These are phyloP conservation scores for Ceratonia siliqua DNA, from an alignment of 306 rosid genomes.

Conservation along the genomic window DNA sequence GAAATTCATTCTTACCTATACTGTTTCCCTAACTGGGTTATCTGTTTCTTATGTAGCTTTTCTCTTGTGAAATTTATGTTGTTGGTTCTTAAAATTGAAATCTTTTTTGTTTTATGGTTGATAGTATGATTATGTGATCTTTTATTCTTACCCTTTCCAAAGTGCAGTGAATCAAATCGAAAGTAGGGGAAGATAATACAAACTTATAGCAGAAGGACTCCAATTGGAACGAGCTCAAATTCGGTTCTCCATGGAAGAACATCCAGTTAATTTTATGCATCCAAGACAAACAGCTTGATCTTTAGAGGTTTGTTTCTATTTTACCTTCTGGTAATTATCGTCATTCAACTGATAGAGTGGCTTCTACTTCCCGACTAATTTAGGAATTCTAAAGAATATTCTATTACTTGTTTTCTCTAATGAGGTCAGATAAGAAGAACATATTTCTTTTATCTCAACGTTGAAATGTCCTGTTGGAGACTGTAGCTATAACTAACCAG, in stretches of 20 bases:
- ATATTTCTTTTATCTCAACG: background rate
- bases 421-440: background rate
- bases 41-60: no score
- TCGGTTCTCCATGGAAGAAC: constrained; percentile 66
- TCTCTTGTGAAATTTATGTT: no score
- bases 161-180: constrained; percentile 35
- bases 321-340: background rate
- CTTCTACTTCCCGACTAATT: background rate
- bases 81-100: no score
- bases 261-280: constrained; percentile 63
- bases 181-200: constrained; percentile 13
- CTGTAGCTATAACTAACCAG: background rate
- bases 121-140: no score
- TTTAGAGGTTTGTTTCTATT: constrained; percentile 54
- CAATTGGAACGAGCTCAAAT: background rate
- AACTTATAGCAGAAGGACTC: constrained; percentile 18
- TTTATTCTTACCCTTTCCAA: no score
- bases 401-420: background rate
- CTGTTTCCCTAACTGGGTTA: no score
- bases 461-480: background rate
- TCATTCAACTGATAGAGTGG: background rate
- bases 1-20: no score
- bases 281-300: constrained; percentile 57
- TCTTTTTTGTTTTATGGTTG: no score
- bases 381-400: background rate